These are phyloP conservation scores for Leccinum rimulosum DNA, from an alignment of 768 basidiomycete species.

Conservation along the genomic window DNA sequence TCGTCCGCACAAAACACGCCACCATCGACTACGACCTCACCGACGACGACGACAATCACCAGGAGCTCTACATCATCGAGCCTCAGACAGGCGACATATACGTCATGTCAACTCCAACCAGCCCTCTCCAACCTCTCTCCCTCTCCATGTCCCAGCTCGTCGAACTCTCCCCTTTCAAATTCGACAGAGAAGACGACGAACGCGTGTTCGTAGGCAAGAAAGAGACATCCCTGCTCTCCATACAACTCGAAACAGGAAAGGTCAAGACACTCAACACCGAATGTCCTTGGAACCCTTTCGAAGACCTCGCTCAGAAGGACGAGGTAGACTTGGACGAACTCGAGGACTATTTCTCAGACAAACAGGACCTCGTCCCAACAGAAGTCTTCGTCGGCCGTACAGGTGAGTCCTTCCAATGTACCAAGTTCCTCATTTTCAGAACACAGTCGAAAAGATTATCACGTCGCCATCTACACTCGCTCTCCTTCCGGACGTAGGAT, in stretches of 20 bases:
- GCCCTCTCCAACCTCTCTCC: constrained; percentile 82
- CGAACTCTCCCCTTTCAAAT: constrained; percentile 81
- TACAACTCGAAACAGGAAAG: constrained; percentile 77
- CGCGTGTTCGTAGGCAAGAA: constrained; percentile 89
- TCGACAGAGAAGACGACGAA: constrained; percentile 50
- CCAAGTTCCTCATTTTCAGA: constrained; percentile 3
- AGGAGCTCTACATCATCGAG: constrained; percentile 90
- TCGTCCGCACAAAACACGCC: constrained; percentile 69
- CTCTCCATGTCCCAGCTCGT: constrained; percentile 92
- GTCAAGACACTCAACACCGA: constrained; percentile 75
- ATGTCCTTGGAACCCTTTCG: constrained; percentile 73
- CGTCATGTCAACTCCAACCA: constrained; percentile 67
- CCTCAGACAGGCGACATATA: constrained; percentile 94
- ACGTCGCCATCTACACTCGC: constrained; percentile 77
- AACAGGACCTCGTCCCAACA: constrained; percentile 28
- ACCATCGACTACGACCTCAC: constrained; percentile 55
- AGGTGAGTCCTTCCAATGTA: constrained; percentile 38
- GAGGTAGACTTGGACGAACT: constrained; percentile 58
- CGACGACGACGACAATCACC: constrained; percentile 48
- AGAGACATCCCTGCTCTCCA: constrained; percentile 74
- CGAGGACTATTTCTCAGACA: constrained; percentile 44
- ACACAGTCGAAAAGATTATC: constrained; percentile 64
- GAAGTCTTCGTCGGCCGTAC: constrained; percentile 67
- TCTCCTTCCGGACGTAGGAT: constrained; percentile 35
- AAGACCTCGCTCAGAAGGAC: constrained; percentile 44